These are phyloP conservation scores for Fusarium fracticaudum DNA, from an alignment of 2,329 filamentous ascomycete species.

Conservation along the genomic window DNA sequence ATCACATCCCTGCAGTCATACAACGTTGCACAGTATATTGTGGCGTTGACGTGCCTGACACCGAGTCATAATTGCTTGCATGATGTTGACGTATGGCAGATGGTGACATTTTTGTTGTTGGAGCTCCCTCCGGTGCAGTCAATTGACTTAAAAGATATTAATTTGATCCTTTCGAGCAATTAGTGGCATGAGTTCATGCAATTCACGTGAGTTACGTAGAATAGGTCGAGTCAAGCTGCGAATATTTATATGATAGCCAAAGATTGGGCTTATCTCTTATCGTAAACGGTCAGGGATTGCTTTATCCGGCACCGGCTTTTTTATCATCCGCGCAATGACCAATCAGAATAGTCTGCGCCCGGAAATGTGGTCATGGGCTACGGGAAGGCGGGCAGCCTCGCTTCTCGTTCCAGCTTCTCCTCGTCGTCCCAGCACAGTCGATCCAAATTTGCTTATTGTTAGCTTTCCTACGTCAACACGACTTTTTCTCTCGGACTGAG, in stretches of 20 bases:
- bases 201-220: background rate
- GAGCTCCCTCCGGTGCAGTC: background rate
- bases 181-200: background rate
- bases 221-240: background rate
- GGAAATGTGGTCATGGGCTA: constrained; percentile 46
- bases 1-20: background rate
- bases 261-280: constrained; percentile 7
- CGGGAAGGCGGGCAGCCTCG: constrained; percentile 46
- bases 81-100: background rate
- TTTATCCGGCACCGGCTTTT: constrained; percentile 39
- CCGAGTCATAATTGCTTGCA: background rate
- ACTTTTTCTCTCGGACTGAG: background rate
- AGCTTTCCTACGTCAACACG: constrained; percentile 18
- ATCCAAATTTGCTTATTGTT: constrained; percentile 36
- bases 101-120: background rate
- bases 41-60: background rate
- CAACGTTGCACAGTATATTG: background rate
- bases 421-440: constrained; percentile 37
- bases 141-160: background rate
- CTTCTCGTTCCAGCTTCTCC: constrained; percentile 43
- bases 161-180: background rate
- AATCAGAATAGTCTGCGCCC: constrained; percentile 33
- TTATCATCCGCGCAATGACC: constrained; percentile 23
- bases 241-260: background rate
- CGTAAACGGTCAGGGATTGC: background rate